These are phyloP conservation scores for Penicillium sp. DNA, from an alignment of 2,329 filamentous ascomycete genomes.

Conservation along the genomic window DNA sequence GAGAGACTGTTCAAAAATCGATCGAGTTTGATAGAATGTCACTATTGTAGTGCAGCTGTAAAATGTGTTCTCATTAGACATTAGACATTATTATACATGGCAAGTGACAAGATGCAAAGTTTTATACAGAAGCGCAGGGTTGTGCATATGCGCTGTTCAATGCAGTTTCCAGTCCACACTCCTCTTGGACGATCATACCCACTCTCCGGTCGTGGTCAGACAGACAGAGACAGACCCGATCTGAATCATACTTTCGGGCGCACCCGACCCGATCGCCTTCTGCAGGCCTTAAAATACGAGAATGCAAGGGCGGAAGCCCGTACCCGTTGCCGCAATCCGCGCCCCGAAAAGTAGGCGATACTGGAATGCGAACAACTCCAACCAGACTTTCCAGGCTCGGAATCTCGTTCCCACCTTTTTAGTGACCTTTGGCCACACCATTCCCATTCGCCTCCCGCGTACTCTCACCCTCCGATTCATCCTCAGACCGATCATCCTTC, in stretches of 20 bases:
- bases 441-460: slow-evolving; percentile 23
- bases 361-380: background rate
- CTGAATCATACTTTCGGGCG: background rate
- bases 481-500: slow-evolving; percentile 53
- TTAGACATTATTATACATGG: slow-evolving; percentile 1
- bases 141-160: background rate
- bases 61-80: slow-evolving; percentile 1
- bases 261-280: background rate
- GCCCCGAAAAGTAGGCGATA: background rate
- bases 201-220: background rate
- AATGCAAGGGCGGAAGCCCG: slow-evolving; percentile 3
- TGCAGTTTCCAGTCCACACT: background rate
- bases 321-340: background rate
- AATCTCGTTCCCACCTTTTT: background rate
- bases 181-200: background rate
- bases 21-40: background rate
- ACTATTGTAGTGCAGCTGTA: background rate
- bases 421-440: slow-evolving; percentile 14
- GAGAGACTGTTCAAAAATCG: background rate
- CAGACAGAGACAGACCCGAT: background rate
- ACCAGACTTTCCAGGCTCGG: background rate
- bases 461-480: slow-evolving; percentile 56
- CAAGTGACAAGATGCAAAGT: background rate
- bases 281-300: background rate
- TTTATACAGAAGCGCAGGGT: background rate